These are phyloP conservation scores for Suhomyces chickasaworum DNA, from an alignment of 1,139 yeast species.

Conservation along the genomic window DNA sequence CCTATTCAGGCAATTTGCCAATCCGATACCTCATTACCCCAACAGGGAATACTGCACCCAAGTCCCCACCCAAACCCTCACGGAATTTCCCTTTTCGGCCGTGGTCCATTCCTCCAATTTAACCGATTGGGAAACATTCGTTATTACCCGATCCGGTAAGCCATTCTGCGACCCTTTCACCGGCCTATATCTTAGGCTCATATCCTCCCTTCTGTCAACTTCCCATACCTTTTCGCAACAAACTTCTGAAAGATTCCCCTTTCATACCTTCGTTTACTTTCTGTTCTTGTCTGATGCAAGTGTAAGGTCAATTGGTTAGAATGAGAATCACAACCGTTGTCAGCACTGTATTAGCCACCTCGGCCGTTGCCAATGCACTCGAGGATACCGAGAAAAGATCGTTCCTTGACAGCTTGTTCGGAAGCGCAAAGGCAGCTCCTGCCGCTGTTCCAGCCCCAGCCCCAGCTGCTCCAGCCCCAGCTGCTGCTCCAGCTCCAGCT, in stretches of 20 bases:
- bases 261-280: conserved; percentile 16
- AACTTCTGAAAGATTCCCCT: conserved; percentile 9
- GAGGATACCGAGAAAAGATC: conserved; percentile 20
- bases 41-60: conserved; percentile 9
- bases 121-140: conserved; percentile 12
- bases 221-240: conserved; percentile 4
- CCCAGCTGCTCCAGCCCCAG: conserved; percentile 10
- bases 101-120: conserved; percentile 5
- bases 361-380: conserved; percentile 23
- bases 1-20: neutral
- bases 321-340: conserved; percentile 26
- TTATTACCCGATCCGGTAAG: conserved; percentile 14
- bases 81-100: conserved; percentile 7
- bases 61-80: conserved; percentile 5
- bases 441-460: conserved; percentile 12
- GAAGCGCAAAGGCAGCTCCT: conserved; percentile 11
- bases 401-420: conserved; percentile 21
- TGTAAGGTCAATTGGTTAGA: conserved; percentile 12
- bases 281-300: conserved; percentile 15
- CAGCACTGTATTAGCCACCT: conserved; percentile 23
- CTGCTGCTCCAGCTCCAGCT: conserved; percentile 6
- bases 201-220: conserved; percentile 5
- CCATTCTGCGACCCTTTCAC: conserved; percentile 8
- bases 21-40: conserved; percentile 6
- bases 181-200: conserved; percentile 12